Base-by-base conservation (phyloP, 2,329 filamentous ascomycete species). In the Colletotrichum paranaense region DNA sequence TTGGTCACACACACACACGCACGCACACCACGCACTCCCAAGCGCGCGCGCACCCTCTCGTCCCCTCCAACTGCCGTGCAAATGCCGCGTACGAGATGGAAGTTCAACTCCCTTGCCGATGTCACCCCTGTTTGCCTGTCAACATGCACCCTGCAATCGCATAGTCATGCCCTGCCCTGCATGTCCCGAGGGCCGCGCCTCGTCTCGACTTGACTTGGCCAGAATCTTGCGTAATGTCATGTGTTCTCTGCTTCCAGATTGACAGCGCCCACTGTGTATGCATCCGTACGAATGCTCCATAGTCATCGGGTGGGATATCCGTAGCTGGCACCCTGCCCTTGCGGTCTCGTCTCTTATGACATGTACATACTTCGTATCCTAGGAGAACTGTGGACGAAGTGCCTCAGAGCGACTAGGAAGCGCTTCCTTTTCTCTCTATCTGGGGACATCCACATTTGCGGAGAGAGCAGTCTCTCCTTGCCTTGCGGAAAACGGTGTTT, bases 401-500 rank as follows among this genome's bases (percentile, higher is more conserved):
- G 53, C 63, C 42, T 32, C 52, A 35, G 38, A 30, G 38, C 24
- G 53, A 19, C 56, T 62, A 49, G 26, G 30, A 42, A 56, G 35
- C 46, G 38, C 60, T 62, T 52, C 49, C 35, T 49, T 35, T 56
- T 56, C 57, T 19, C 30, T 63, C 58, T 58, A 68, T 63, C 58
- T 53, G 58, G 65, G 69, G 65, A 57, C 38, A 19, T 53, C 52
- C 58, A 68, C 53, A 63, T 32, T 8, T 14, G 58, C 30, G 38
- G 65, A 53, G 28, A 60, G 24, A 24, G 42, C 30, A 35, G 53
- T 56, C 56, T 49, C 62, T 49, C 42, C 63, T 57, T 19, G 32
- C 55, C 38, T 35, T n/a, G 69, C 38, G 60, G 63, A 38, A 56
- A 60, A 30, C 60, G 46, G 42, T 60, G 66, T 60, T 70, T 65